Conservation (phyloP, 2,329 filamentous ascomycete genomes). For the Cercospora sp. region DNA sequence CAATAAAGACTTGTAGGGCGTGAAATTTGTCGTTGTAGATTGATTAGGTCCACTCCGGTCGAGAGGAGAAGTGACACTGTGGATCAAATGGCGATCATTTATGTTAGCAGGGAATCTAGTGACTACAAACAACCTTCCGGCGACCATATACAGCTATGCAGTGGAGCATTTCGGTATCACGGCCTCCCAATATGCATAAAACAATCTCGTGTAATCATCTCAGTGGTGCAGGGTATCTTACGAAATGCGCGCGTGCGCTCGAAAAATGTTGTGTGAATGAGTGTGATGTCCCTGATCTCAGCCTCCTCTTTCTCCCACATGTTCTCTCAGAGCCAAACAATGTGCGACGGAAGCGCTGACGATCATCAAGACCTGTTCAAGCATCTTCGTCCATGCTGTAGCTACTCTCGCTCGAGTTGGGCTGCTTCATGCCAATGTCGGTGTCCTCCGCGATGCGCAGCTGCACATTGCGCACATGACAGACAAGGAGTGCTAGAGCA, state of each 20-base stretch:
- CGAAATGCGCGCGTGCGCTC: background rate
- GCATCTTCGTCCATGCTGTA: conserved; percentile 5
- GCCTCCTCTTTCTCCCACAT: background rate
- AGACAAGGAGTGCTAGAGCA: conserved; percentile 57
- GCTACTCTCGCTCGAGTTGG: conserved; percentile 6
- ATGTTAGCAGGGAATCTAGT: background rate
- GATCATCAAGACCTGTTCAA: background rate
- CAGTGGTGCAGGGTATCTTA: conserved; percentile 8
- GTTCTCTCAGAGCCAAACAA: background rate
- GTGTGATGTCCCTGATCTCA: background rate
- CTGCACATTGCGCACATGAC: conserved; percentile 56
- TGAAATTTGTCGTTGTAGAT: background rate
- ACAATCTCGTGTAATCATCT: conserved; percentile 1
- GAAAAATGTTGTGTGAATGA: background rate
- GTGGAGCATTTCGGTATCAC: background rate
- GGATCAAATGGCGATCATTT: background rate
- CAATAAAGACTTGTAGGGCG: background rate
- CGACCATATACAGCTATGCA: background rate
- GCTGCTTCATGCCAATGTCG: conserved; percentile 27
- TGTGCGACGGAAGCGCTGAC: background rate
- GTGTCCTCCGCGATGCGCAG: conserved; percentile 45
- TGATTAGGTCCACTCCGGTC: background rate
- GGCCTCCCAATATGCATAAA: background rate
- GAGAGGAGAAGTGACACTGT: background rate
- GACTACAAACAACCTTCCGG: background rate